Evolutionary conservation across 2,329 filamentous ascomycete genomes (phyloP).

Genomic region (Trichophyton verrucosum): DNA sequence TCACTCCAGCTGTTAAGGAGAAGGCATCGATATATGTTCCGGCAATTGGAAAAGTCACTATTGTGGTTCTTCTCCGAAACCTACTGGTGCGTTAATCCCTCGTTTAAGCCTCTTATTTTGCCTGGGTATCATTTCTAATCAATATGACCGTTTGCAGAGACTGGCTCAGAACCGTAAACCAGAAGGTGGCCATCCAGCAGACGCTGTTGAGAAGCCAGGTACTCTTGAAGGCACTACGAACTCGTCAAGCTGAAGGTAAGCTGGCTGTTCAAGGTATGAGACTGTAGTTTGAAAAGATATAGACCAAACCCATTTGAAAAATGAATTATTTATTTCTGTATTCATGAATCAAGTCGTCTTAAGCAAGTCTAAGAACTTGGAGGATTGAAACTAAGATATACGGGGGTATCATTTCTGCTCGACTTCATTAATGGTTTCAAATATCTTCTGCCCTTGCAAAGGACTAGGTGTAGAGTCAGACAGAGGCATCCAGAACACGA

Average conservation of each 20-base stretch:
- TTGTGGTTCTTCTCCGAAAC: conserved; percentile 80
- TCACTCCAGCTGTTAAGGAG: conserved; percentile 78
- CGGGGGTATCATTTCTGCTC: too few species aligned
- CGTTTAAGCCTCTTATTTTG: neutral
- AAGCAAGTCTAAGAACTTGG: too few species aligned
- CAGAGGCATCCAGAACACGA: neutral
- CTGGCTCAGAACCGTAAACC: conserved; percentile 33
- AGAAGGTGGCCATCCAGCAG: conserved; percentile 30
- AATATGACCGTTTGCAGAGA: conserved; percentile 18
- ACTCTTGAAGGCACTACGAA: conserved; percentile 23
- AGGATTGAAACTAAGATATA: too few species aligned
- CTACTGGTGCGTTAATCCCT: conserved; percentile 53
- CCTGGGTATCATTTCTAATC: conserved; percentile 2
- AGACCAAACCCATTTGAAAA: neutral
- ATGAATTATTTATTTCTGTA: neutral
- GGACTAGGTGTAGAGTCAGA: neutral
- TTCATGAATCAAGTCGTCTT: neutral
- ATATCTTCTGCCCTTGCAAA: neutral
- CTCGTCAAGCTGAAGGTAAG: neutral
- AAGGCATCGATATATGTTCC: conserved; percentile 95
- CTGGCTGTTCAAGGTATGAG: neutral
- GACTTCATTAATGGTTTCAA: too few species aligned
- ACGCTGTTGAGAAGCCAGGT: conserved; percentile 30
- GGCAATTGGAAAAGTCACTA: conserved; percentile 94
- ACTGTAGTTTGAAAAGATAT: neutral